Conservation (phyloP, 2,329 filamentous ascomycete genomes). For the Ceratocystiopsis sp. region DNA sequence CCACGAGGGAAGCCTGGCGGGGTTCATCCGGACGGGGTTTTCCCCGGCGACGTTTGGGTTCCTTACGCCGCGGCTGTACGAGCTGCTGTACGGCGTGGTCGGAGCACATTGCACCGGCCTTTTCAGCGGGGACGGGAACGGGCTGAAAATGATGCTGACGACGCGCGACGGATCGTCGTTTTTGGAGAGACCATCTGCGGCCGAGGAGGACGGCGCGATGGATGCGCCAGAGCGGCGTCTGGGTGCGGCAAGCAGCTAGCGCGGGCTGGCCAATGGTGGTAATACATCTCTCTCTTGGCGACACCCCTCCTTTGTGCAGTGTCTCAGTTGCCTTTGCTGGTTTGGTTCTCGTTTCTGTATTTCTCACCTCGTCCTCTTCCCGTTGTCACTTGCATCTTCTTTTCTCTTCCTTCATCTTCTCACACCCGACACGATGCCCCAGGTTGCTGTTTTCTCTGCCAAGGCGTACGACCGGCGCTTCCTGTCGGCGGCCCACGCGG, state of each 20-base stretch:
- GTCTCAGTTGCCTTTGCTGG: too few species aligned
- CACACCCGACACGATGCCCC: slow-evolving; percentile 21
- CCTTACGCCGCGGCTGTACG: background rate
- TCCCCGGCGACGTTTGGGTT: background rate
- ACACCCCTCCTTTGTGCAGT: too few species aligned
- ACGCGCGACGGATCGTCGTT: background rate
- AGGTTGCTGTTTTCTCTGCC: slow-evolving; percentile 46
- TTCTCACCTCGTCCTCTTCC: too few species aligned
- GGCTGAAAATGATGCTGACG: background rate
- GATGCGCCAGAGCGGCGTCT: too few species aligned
- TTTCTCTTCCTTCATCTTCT: too few species aligned
- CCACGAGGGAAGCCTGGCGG: background rate
- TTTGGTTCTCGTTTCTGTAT: too few species aligned
- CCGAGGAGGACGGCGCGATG: too few species aligned
- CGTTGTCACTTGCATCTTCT: too few species aligned
- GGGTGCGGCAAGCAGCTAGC: too few species aligned
- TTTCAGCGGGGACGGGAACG: background rate
- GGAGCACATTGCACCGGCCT: background rate
- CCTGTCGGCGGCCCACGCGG: slow-evolving; percentile 21
- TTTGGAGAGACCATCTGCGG: background rate
- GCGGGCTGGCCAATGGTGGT: too few species aligned
- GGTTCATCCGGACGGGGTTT: background rate
- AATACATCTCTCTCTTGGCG: too few species aligned
- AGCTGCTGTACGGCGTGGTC: background rate
- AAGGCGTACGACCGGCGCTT: slow-evolving; percentile 46